phyloP scores from a whole-genome alignment of 1,284 basidiomycete genomes.

The Caloboletus firmus region DNA sequence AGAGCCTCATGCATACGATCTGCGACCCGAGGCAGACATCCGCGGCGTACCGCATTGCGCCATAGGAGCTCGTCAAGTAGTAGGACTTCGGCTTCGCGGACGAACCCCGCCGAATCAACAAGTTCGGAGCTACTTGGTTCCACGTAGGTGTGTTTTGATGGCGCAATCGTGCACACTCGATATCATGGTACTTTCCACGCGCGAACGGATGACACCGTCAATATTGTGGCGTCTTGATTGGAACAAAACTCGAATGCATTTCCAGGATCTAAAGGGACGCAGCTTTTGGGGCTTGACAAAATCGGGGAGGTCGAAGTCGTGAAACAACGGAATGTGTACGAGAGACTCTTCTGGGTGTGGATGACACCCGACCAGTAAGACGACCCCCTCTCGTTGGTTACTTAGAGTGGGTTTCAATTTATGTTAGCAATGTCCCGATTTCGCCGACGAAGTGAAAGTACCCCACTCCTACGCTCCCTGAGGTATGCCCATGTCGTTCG shows the following conservation, averaged over 20 bases:
- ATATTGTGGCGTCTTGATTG: neutral
- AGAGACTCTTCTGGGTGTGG: neutral
- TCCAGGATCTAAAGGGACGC: neutral
- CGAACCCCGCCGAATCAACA: neutral
- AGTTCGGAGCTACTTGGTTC: neutral
- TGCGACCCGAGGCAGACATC: neutral
- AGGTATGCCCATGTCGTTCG: neutral
- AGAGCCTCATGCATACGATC: neutral
- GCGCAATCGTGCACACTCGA: conserved; percentile 1
- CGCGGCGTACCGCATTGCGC: neutral
- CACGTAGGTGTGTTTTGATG: neutral
- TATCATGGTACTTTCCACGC: neutral
- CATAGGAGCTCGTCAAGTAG: neutral
- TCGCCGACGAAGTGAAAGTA: neutral
- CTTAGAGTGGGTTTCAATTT: neutral
- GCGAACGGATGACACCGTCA: neutral
- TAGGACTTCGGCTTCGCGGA: neutral
- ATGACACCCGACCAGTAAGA: neutral
- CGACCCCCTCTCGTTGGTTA: neutral
- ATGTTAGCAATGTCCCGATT: neutral
- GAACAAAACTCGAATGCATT: neutral
- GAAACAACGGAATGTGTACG: neutral
- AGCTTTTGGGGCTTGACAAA: neutral
- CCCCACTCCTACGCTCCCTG: too few species aligned
- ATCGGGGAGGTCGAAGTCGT: neutral